Conservation (phyloP, 352 stramenopile species). For the Aphanomyces cochlioides region DNA sequence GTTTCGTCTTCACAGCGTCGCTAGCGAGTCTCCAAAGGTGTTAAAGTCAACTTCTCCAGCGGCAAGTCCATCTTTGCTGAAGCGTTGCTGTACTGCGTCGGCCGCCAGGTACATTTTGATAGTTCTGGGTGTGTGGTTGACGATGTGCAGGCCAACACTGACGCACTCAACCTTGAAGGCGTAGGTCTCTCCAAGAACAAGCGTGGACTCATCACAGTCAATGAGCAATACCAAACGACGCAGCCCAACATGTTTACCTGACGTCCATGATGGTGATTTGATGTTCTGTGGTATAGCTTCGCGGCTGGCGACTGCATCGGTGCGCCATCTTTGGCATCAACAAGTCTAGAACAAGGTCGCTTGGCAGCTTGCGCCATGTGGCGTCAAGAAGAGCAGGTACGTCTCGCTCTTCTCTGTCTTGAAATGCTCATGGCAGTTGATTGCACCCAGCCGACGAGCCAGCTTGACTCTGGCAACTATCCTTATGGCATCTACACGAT, state of each 20-base stretch:
- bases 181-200: slow-evolving; percentile 74
- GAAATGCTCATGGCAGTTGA: too few species aligned
- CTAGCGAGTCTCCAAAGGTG: slow-evolving; percentile 37
- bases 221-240: slow-evolving; percentile 85
- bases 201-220: slow-evolving; percentile 78
- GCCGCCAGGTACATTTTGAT: slow-evolving; percentile 45
- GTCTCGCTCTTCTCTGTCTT: not conserved
- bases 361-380: slow-evolving; percentile 86
- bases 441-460: slow-evolving; percentile 44
- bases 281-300: slow-evolving; percentile 46
- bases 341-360: slow-evolving; percentile 86
- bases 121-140: slow-evolving; percentile 16
- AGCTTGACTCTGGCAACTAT: slow-evolving; percentile 64
- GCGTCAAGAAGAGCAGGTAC: slow-evolving; percentile 23
- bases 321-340: slow-evolving; percentile 79
- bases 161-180: slow-evolving; percentile 76
- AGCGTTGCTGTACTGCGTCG: slow-evolving; percentile 75
- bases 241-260: slow-evolving; percentile 68
- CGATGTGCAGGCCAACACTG: slow-evolving; percentile 45
- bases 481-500: slow-evolving; percentile 87
- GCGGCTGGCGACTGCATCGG: slow-evolving; percentile 87
- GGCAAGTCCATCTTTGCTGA: slow-evolving; percentile 71
- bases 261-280: not conserved
- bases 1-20: not conserved
- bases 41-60: slow-evolving; percentile 71